Evolutionary conservation across 257 asterid genomes (phyloP).

Genomic region (Eustoma russellianum): DNA sequence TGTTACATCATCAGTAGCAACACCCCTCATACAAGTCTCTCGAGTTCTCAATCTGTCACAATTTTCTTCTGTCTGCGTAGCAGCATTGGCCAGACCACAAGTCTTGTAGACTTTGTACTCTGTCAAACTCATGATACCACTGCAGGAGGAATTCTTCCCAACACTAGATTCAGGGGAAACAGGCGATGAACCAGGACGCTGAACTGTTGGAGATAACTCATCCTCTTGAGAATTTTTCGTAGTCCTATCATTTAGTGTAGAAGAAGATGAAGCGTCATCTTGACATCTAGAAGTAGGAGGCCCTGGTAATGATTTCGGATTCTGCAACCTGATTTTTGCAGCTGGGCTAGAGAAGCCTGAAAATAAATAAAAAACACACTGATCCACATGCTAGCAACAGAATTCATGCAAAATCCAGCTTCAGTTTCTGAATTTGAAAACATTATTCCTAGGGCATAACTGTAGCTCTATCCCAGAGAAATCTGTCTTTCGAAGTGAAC

Average conservation of each 20-base stretch:
- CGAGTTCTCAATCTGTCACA: constrained; percentile 25
- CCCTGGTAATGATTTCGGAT: constrained; percentile 65
- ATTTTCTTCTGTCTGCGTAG: constrained; percentile 88
- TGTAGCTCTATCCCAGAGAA: too few species aligned
- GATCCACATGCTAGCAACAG: too few species aligned
- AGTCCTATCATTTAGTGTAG: constrained; percentile 61
- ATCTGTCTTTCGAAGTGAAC: too few species aligned
- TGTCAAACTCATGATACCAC: constrained; percentile 57
- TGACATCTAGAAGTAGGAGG: constrained; percentile 80
- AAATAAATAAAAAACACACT: neutral
- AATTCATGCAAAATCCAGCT: too few species aligned
- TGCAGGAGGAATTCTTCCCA: constrained; percentile 55
- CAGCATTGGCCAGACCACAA: constrained; percentile 76
- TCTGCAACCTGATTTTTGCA: constrained; percentile 42
- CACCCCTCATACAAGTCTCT: constrained; percentile 57
- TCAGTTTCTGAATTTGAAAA: too few species aligned
- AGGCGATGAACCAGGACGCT: constrained; percentile 42
- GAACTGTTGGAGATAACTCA: constrained; percentile 56
- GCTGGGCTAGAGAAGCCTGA: constrained; percentile 66
- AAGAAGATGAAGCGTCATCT: constrained; percentile 81
- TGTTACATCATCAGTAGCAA: constrained; percentile 52
- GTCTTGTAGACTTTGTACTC: constrained; percentile 75
- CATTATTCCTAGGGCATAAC: too few species aligned
- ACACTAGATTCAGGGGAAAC: constrained; percentile 56
- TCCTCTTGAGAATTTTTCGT: constrained; percentile 67